A percentile compares a stretch with the other conserved stretches of the same genome.
These are phyloP conservation scores for Endoconidiophora polonica DNA, from an alignment of 2,329 filamentous ascomycete genomes.

Conservation along the genomic window DNA sequence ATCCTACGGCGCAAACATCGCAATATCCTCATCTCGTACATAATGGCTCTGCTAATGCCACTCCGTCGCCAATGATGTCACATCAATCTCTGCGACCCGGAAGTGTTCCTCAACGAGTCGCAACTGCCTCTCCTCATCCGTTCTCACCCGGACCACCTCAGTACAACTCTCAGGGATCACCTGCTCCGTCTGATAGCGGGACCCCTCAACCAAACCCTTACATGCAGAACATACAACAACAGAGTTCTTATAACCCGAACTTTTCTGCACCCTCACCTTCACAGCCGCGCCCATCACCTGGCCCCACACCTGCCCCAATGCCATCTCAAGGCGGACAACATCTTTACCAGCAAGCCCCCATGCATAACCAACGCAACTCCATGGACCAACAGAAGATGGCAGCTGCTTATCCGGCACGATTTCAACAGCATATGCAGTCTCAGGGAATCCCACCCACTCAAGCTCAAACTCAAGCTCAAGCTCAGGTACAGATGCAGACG, in stretches of 20 bases:
- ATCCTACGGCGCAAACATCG: constrained; percentile 30
- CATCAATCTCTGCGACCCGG: constrained; percentile 64
- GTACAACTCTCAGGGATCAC: constrained; percentile 56
- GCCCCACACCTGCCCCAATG: constrained; percentile 33
- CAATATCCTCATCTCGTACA: constrained; percentile 71
- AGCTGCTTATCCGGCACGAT: constrained; percentile 58
- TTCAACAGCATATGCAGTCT: constrained; percentile 51
- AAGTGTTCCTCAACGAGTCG: constrained; percentile 61
- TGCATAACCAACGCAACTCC: constrained; percentile 5
- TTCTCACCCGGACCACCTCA: constrained; percentile 66
- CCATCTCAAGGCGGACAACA: constrained; percentile 28
- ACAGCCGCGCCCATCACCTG: constrained; percentile 37
- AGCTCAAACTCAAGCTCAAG: constrained; percentile 9
- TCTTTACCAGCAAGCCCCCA: constrained; percentile 16
- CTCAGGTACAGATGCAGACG: constrained; percentile 17
- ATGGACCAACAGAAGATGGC: constrained; percentile 59
- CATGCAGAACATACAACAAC: constrained; percentile 41
- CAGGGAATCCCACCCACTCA: constrained; percentile 19
- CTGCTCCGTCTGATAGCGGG: constrained; percentile 58
- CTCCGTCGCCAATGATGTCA: constrained; percentile 82
- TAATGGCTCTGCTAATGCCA: constrained; percentile 66
- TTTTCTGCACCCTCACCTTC: constrained; percentile 38
- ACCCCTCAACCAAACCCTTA: constrained; percentile 62
- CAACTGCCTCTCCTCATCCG: constrained; percentile 81
- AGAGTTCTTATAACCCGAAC: constrained; percentile 35